Base-by-base conservation (phyloP, 2,329 filamentous ascomycete genomes). In the Verticillium zaregamsianum region DNA sequence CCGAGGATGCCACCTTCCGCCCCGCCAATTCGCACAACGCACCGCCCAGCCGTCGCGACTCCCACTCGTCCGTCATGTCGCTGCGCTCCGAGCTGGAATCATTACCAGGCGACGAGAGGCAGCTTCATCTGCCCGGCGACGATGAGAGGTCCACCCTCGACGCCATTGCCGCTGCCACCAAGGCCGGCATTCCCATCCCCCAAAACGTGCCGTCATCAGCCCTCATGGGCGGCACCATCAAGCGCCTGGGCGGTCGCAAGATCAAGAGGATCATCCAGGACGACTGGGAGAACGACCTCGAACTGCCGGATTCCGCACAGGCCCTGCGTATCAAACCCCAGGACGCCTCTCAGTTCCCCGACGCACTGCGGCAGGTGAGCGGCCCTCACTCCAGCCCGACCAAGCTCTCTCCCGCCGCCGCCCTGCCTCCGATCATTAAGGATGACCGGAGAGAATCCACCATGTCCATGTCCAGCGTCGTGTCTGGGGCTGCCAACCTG, bases 141-240 rank as follows among this genome's bases (percentile, higher is more conserved):
- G 93, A 97, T 73, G 91, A 96, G 69, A 84, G 86, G 65, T 92
- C 92, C 1, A 96, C 90, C 11, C 79, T 89, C 68, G 90, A 96
- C 72, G 93, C 95, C 63, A 94, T 99, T 69, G 86, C 91, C 28
- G 91, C 92, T 7, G 94, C 93, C 37, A 90, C 92, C 70, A 89
- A 88, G 72, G 93, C 93, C 31, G 95, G 95, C 67, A 97, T 99
- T 66, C 94, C 95, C 7, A 86, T 98, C 61, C 95, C 95, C 32
- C 81, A 86, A 59, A 93, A 93, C 72, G 87, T 98, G 35, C 93
- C 94, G 1, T 87, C 91, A 33, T 97, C 94, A 23, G 95, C 95
- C 33, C 80, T 99, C 52, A 86, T 95, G 73, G 94, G 94, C 59
- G 95, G 95, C 59, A 94, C 93, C 11, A 98, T 98, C 72, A 96